A percentile compares a stretch with the other conserved stretches of the same genome.
Conservation (phyloP, 257 asterid species). For the Plantago major region DNA sequence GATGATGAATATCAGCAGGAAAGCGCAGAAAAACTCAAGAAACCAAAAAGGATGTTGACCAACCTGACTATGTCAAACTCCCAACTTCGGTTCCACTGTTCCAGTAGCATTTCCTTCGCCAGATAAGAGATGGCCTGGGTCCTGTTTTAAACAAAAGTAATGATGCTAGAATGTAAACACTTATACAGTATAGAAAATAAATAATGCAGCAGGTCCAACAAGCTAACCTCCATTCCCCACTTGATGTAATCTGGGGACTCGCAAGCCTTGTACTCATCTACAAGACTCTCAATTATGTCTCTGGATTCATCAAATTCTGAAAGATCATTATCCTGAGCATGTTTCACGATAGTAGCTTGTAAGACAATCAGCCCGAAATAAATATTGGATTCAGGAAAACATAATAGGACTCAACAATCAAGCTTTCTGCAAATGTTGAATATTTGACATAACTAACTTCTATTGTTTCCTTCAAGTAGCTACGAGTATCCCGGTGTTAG, state of each 20-base stretch:
- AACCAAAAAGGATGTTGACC: no score
- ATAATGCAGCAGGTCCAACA: background rate
- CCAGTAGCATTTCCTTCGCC: conserved; percentile 89
- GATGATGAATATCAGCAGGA: no score
- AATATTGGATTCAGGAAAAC: background rate
- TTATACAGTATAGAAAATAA: conserved; percentile 1
- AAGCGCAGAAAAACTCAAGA: no score
- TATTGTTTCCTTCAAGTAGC: no score
- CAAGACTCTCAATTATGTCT: conserved; percentile 92
- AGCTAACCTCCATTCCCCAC: conserved; percentile 96
- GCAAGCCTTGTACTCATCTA: conserved; percentile 99
- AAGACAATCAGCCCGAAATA: conserved; percentile 5
- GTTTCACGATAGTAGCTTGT: conserved; percentile 12
- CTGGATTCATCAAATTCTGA: conserved; percentile 98
- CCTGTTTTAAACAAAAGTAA: conserved; percentile 34
- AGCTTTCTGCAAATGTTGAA: background rate
- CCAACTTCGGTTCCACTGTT: conserved; percentile 57
- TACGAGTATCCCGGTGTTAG: no score
- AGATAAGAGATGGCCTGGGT: conserved; percentile 64
- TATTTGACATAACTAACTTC: no score
- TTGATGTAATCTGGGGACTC: conserved; percentile 99
- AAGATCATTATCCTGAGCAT: conserved; percentile 87
- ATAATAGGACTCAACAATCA: background rate
- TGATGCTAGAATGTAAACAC: background rate
- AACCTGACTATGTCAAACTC: conserved; percentile 27